Base-by-base conservation (phyloP, 495 filamentous ascomycete species). In the Coniosporium apollinis region DNA sequence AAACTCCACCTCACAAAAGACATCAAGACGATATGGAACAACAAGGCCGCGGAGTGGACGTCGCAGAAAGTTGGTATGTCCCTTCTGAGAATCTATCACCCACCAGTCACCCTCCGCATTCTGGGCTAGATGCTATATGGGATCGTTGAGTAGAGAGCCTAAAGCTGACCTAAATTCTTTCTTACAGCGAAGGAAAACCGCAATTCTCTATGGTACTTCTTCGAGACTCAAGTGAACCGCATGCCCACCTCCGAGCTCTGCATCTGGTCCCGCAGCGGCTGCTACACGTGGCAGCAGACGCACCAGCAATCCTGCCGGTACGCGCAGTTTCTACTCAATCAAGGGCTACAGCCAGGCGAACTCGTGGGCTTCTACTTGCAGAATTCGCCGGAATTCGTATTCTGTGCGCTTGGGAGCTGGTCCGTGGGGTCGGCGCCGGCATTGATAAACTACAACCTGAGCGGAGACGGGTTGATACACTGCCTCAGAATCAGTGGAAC, bases 361-460 rank as follows among this genome's bases (percentile, higher is more conserved):
- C 55, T 83, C 2, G 74, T 83, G 0, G 67, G 64, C 3, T 65
- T 85, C 37, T 82, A 75, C 53, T 61, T 84, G 47, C 63, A 62
- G 37, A 87, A 84, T 46, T 64, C 66, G 5, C 64, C 69, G 1
- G 73, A 82, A 47, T 82, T 82, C 48, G 47, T 82, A 20, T 66
- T 79, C 35, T 64, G 62, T 0, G 72, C 72, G 66, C 44, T 81
- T 28, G 76, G 62, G 0, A 50, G 70, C 1, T 69, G 68, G 65
- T 65, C 65, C 10, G 67, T 81, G 41, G 78, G 77, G 1, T 69
- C 67, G 22, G 75, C 70, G 4, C 75, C 77, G 0, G 74, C 77
- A 0, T 62, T 76, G 41, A 76, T 86, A 49, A 87, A 87, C 49
- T 72, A 78, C 42, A 72, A 82, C 46, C 61, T 85, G 0, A 54